These are phyloP conservation scores for Aspergillus fijiensis DNA, from an alignment of 2,329 filamentous ascomycete species.

Conservation along the genomic window DNA sequence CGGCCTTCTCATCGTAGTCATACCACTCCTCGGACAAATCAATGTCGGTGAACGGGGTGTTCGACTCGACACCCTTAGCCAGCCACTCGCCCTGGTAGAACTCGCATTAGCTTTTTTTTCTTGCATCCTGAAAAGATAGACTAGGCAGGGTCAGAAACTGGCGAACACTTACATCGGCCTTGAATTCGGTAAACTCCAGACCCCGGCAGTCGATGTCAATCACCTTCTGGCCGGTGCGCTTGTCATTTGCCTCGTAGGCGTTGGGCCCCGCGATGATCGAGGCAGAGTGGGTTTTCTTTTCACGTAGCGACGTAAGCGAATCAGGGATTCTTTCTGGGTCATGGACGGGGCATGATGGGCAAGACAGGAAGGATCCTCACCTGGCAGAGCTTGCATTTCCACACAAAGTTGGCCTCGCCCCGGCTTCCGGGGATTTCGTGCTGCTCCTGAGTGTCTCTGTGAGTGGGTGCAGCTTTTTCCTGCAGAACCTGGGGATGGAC, in stretches of 20 bases:
- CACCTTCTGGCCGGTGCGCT: constrained; percentile 71
- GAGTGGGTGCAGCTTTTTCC: no score
- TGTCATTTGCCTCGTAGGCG: constrained; percentile 57
- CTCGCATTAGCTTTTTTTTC: constrained; percentile 7
- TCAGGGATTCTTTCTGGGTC: no score
- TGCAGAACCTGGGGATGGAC: constrained; percentile 35
- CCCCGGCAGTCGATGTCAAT: constrained; percentile 93
- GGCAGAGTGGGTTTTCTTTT: constrained; percentile 60
- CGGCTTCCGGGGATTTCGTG: constrained; percentile 90
- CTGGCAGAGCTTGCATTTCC: constrained; percentile 98
- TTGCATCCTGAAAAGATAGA: no score
- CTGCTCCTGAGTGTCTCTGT: constrained; percentile 60
- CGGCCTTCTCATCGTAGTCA: constrained; percentile 92
- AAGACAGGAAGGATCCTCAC: constrained; percentile 45
- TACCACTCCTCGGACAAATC: constrained; percentile 94
- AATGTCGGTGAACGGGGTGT: constrained; percentile 76
- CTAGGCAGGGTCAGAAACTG: background rate
- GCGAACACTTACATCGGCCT: constrained; percentile 67
- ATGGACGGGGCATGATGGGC: background rate
- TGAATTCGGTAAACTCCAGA: constrained; percentile 87
- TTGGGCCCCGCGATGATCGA: constrained; percentile 73
- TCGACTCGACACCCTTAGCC: constrained; percentile 75
- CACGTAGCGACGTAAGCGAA: no score
- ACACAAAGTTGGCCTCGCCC: constrained; percentile 98
- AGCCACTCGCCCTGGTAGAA: constrained; percentile 76